These are phyloP conservation scores for Nigrospora oryzae DNA, from an alignment of 2,329 filamentous ascomycete species.

Conservation along the genomic window DNA sequence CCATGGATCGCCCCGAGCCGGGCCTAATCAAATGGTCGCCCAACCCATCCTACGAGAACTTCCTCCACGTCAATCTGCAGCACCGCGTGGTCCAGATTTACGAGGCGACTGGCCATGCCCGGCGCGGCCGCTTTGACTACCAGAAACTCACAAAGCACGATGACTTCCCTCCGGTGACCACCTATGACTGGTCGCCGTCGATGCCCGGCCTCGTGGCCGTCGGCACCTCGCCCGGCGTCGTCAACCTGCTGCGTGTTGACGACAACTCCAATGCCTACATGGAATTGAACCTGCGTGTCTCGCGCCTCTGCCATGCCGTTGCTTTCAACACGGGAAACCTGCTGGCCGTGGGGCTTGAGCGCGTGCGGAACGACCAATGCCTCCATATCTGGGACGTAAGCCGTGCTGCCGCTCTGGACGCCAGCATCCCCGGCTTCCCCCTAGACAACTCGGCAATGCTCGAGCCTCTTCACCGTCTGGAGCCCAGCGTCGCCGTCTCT, in stretches of 20 bases:
- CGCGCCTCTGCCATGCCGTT: conserved; percentile 72
- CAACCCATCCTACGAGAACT: conserved; percentile 47
- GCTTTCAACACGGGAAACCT: conserved; percentile 67
- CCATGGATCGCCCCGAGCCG: conserved; percentile 50
- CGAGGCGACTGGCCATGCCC: conserved; percentile 51
- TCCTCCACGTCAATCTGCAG: conserved; percentile 57
- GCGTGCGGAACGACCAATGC: conserved; percentile 73
- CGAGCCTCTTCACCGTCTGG: conserved; percentile 50
- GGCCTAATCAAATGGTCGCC: conserved; percentile 62
- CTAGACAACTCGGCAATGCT: conserved; percentile 37
- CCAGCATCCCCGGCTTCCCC: conserved; percentile 40
- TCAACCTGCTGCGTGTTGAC: conserved; percentile 66
- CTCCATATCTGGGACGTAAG: conserved; percentile 77
- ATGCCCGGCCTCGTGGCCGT: conserved; percentile 63
- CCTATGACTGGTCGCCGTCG: conserved; percentile 59
- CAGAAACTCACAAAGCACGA: conserved; percentile 49
- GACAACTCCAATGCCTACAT: conserved; percentile 57
- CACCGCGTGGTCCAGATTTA: conserved; percentile 56
- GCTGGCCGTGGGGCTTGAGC: conserved; percentile 70
- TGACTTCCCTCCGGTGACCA: conserved; percentile 54
- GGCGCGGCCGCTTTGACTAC: conserved; percentile 48
- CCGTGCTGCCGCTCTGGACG: conserved; percentile 43
- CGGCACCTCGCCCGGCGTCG: conserved; percentile 66
- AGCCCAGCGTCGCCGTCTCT: conserved; percentile 66
- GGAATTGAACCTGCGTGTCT: conserved; percentile 64